Evolutionary conservation across 345 rosid species (phyloP).

Genomic region (Boechera retrofracta): DNA sequence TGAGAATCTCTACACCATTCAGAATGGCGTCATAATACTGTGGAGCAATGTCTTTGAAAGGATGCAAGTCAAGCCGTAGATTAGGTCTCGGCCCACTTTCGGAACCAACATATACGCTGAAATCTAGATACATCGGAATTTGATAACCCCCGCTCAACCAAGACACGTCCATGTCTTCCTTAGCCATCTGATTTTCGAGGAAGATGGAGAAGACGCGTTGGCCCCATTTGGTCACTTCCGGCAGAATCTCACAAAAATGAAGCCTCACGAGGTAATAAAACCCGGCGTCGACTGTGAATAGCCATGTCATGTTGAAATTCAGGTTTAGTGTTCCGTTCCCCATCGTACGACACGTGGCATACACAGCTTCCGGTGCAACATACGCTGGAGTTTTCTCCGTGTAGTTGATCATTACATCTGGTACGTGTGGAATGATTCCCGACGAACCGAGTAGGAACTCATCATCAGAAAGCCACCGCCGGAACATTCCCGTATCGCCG

Average conservation of each 20-base stretch:
- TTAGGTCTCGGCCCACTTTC: neutral
- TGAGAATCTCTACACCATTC: conserved; percentile 60
- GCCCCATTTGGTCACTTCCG: neutral
- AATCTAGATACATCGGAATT: conserved; percentile 46
- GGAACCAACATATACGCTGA: neutral
- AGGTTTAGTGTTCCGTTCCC: conserved; percentile 33
- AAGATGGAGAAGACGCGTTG: conserved; percentile 40
- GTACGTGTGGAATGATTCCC: accelerated
- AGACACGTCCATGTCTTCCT: conserved; percentile 7
- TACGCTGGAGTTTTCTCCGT: neutral
- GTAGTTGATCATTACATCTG: neutral
- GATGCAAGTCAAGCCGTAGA: conserved; percentile 38
- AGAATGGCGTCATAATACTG: conserved; percentile 28
- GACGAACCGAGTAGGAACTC: no score
- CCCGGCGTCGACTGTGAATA: conserved; percentile 38
- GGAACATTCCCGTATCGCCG: conserved; percentile 38
- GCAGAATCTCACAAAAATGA: conserved; percentile 46
- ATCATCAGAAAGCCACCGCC: conserved; percentile 37
- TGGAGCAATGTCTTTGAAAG: accelerated
- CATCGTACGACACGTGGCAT: conserved; percentile 10
- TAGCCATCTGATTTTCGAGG: neutral
- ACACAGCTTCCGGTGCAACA: conserved; percentile 39
- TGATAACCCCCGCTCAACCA: conserved; percentile 23
- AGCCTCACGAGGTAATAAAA: conserved; percentile 45
- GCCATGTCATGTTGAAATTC: conserved; percentile 44